Evolutionary conservation across 495 filamentous ascomycete species (phyloP).

Genomic region (Neurospora sp.): DNA sequence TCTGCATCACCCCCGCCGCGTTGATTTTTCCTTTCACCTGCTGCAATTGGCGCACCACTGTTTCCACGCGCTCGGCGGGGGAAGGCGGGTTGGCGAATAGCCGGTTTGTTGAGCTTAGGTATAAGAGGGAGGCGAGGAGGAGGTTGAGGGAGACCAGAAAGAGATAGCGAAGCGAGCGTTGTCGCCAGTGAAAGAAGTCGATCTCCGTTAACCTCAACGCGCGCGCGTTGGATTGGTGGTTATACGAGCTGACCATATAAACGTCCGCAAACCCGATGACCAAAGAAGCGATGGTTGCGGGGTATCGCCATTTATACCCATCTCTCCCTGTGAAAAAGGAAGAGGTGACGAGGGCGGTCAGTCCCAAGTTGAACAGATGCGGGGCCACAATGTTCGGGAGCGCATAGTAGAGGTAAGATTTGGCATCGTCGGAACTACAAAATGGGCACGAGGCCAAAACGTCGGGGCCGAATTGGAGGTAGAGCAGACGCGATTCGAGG

Average conservation of each 20-base stretch:
- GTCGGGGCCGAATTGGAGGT: conserved; percentile 70
- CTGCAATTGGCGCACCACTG: conserved; percentile 26
- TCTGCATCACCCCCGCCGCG: conserved; percentile 45
- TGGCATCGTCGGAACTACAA: conserved; percentile 64
- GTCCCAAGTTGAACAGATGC: conserved; percentile 64
- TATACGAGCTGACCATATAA: conserved; percentile 50
- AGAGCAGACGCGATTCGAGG: conserved; percentile 64
- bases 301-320: conserved; percentile 56
- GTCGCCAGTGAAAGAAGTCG: conserved; percentile 58
- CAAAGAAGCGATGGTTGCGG: conserved; percentile 54
- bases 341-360: conserved; percentile 58
- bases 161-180: conserved; percentile 48
- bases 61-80: conserved; percentile 40
- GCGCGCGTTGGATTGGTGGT: conserved; percentile 47
- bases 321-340: conserved; percentile 41
- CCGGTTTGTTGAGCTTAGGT: conserved; percentile 67
- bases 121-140: conserved; percentile 52
- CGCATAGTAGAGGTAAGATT: conserved; percentile 70
- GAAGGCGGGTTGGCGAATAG: conserved; percentile 35
- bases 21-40: conserved; percentile 33
- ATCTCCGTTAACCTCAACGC: conserved; percentile 24
- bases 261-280: conserved; percentile 52
- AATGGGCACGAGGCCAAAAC: conserved; percentile 65
- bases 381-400: conserved; percentile 63
- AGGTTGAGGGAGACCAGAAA: conserved; percentile 52